Evolutionary conservation across 2,329 filamentous ascomycete species (phyloP).

Genomic region (Alternaria sp.): DNA sequence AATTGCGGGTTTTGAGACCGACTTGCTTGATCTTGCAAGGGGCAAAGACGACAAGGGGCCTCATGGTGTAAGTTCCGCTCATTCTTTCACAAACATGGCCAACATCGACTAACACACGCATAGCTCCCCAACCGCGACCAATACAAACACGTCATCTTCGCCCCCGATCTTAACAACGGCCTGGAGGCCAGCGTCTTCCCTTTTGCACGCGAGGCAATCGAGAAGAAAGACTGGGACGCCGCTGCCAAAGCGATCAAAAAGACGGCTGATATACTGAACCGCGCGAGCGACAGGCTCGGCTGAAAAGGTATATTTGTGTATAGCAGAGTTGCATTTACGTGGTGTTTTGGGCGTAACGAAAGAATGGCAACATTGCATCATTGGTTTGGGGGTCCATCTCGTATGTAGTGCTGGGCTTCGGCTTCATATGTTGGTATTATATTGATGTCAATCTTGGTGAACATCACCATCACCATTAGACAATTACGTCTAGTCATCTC

Average conservation of each 20-base stretch:
- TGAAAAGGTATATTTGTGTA: background rate
- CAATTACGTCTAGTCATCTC: background rate
- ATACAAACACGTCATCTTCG: slow-evolving; percentile 93
- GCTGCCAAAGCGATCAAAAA: slow-evolving; percentile 75
- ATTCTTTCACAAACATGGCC: background rate
- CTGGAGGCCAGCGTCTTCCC: slow-evolving; percentile 76
- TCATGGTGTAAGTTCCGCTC: slow-evolving; percentile 69
- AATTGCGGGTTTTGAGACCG: slow-evolving; percentile 82
- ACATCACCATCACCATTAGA: background rate
- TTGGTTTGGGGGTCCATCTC: background rate
- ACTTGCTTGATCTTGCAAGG: slow-evolving; percentile 78
- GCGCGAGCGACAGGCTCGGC: slow-evolving; percentile 64
- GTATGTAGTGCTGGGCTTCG: background rate
- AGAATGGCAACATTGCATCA: slow-evolving; percentile 1
- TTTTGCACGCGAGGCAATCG: slow-evolving; percentile 82
- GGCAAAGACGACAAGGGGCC: slow-evolving; percentile 53
- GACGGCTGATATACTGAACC: slow-evolving; percentile 72
- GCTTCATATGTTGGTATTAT: background rate
- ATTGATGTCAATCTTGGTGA: background rate
- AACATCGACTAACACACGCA: background rate
- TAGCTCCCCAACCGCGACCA: slow-evolving; percentile 82
- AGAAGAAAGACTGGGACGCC: slow-evolving; percentile 73
- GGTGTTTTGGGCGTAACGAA: slow-evolving; percentile 3
- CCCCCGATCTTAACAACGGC: slow-evolving; percentile 79
- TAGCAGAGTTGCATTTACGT: slow-evolving; percentile 4